These are phyloP conservation scores for Ustilago nuda DNA, from an alignment of 1,284 basidiomycete genomes.

Conservation along the genomic window DNA sequence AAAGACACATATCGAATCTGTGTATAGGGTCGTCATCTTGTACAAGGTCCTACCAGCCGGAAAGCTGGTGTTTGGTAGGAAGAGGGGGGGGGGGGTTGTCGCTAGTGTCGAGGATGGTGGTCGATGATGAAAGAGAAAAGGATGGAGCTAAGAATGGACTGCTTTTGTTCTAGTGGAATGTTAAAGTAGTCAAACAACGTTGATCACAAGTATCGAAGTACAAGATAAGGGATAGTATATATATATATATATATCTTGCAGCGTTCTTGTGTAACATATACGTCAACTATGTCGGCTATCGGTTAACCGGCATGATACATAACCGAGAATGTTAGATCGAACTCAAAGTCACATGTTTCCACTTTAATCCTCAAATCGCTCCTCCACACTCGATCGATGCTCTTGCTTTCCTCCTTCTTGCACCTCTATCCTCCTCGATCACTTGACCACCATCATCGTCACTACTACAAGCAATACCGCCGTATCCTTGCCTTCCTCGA, in stretches of 20 bases:
- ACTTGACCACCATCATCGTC: background rate
- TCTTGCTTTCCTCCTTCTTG: background rate
- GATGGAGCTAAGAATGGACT: background rate
- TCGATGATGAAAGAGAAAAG: background rate
- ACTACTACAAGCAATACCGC: background rate
- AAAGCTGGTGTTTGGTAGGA: background rate
- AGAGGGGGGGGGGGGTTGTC: too few species aligned
- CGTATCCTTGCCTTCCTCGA: background rate
- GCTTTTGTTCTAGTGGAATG: too few species aligned
- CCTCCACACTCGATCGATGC: background rate
- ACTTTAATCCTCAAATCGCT: too few species aligned
- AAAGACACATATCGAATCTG: constrained; percentile 67
- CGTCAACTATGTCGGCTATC: too few species aligned
- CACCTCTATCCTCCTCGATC: background rate
- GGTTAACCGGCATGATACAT: too few species aligned
- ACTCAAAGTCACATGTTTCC: too few species aligned
- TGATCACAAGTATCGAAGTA: too few species aligned
- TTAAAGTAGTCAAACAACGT: too few species aligned
- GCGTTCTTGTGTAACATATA: too few species aligned
- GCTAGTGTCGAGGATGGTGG: background rate
- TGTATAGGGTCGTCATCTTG: constrained; percentile 30
- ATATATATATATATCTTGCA: too few species aligned
- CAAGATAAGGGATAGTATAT: too few species aligned
- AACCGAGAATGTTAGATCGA: too few species aligned
- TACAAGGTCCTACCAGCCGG: background rate